Percentiles rank a stretch among this genome's conserved stretches.
Conservation (phyloP, 192 early-diverging fungal genomes). For the Nowakowskiella sp. region DNA sequence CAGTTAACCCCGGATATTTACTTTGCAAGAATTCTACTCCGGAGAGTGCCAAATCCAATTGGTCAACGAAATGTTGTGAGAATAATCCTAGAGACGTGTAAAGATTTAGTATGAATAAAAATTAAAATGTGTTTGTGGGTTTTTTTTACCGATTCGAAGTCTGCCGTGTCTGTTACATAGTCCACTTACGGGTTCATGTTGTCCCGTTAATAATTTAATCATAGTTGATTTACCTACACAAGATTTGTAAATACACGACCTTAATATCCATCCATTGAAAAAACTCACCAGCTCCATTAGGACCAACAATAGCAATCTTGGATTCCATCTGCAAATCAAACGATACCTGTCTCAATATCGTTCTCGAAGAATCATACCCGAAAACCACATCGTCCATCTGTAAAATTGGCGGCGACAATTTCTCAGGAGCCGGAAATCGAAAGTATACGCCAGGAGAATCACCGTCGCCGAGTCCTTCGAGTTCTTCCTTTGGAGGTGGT, state of each 20-base stretch:
- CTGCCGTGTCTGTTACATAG: conserved; percentile 86
- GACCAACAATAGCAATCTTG: conserved; percentile 96
- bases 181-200: conserved; percentile 71
- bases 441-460: conserved; percentile 69
- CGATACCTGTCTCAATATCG: conserved; percentile 77
- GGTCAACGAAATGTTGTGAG: conserved; percentile 97
- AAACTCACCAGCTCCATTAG: conserved; percentile 82
- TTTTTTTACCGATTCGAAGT: conserved; percentile 85
- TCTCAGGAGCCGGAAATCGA: conserved; percentile 88
- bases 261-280: neutral
- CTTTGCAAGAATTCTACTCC: conserved; percentile 83
- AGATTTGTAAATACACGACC: neutral
- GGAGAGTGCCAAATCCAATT: conserved; percentile 76
- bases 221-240: conserved; percentile 81
- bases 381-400: conserved; percentile 90
- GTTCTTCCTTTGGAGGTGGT: conserved; percentile 60
- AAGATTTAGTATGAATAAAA: no score
- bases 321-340: conserved; percentile 96
- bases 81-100: no score
- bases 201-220: conserved; percentile 82
- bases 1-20: conserved; percentile 81
- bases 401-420: conserved; percentile 91
- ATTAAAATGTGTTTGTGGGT: no score
- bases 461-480: conserved; percentile 52
- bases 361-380: conserved; percentile 70